Evolutionary conservation across 768 basidiomycete species (phyloP).

Genomic region (Amanita pallidorosea): DNA sequence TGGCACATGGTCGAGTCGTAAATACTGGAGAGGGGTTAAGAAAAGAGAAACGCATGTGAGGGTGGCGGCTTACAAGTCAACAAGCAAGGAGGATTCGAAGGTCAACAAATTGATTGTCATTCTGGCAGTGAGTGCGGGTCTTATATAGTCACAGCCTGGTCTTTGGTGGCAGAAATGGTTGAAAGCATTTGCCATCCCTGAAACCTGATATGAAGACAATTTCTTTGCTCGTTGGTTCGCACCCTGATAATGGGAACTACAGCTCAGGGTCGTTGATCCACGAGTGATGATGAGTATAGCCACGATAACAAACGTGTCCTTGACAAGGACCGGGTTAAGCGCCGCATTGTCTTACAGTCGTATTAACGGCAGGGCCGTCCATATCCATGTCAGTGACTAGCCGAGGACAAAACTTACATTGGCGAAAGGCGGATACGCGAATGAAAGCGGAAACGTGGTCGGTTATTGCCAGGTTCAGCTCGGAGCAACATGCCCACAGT

Average conservation of each 20-base stretch:
- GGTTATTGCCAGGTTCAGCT: not conserved
- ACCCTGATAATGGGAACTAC: not conserved
- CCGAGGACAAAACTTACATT: not conserved
- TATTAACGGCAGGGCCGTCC: not conserved
- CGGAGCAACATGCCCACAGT: too few species aligned
- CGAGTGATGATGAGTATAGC: not conserved
- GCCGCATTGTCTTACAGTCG: not conserved
- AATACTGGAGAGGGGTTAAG: too few species aligned
- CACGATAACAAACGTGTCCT: not conserved
- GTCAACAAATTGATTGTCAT: not conserved
- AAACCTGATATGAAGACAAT: not conserved
- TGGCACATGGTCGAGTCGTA: slow-evolving; percentile 1
- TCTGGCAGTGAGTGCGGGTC: not conserved
- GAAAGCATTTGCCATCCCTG: not conserved
- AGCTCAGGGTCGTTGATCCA: not conserved
- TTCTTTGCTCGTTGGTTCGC: not conserved
- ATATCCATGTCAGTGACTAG: not conserved
- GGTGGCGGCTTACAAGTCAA: not conserved
- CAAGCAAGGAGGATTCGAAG: not conserved
- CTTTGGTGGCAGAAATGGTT: not conserved
- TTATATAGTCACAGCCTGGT: not conserved
- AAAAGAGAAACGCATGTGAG: not conserved
- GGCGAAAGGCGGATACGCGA: not conserved
- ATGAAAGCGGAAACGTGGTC: not conserved
- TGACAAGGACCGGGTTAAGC: not conserved